phyloP scores from a whole-genome alignment of 257 asterid species.

The Schizonepeta tenuifolia region DNA sequence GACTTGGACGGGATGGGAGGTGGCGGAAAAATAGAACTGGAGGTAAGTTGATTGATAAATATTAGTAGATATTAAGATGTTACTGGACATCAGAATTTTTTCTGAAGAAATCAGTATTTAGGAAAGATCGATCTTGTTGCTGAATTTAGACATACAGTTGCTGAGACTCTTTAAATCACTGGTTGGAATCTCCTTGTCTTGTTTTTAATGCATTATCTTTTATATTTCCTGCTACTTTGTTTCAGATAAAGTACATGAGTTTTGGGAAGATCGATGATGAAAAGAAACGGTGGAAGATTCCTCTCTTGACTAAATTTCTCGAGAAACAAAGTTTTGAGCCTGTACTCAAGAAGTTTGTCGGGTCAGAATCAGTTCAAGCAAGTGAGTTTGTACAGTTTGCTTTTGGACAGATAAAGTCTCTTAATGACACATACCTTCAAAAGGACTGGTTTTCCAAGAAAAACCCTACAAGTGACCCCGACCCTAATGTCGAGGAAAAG shows the following conservation, averaged over 20 bases:
- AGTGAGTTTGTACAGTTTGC: constrained; percentile 93
- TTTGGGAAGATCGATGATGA: constrained; percentile 84
- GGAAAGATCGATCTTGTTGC: too few species aligned
- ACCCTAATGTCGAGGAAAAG: constrained; percentile 26
- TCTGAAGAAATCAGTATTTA: constrained; percentile 1
- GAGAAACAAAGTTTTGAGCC: constrained; percentile 78
- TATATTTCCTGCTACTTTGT: constrained; percentile 28
- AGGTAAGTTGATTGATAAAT: constrained; percentile 57
- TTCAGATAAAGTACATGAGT: constrained; percentile 87
- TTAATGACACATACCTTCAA: constrained; percentile 68
- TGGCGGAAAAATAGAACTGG: constrained; percentile 93
- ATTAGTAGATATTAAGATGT: constrained; percentile 16
- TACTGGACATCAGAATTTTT: background rate
- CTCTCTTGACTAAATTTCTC: constrained; percentile 78
- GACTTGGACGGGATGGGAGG: constrained; percentile 99
- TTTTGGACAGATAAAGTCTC: constrained; percentile 77
- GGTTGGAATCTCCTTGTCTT: background rate
- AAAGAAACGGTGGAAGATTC: constrained; percentile 96
- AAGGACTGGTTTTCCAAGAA: constrained; percentile 54
- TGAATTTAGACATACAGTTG: background rate
- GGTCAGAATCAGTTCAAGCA: constrained; percentile 92
- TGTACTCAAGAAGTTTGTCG: constrained; percentile 74
- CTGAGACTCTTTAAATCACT: constrained; percentile 1
- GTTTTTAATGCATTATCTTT: constrained; percentile 9
- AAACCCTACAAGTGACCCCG: constrained; percentile 24